These are phyloP conservation scores for Acanthamoeba polyphaga DNA, from an alignment of 208 protist genomes.

Conservation along the genomic window DNA sequence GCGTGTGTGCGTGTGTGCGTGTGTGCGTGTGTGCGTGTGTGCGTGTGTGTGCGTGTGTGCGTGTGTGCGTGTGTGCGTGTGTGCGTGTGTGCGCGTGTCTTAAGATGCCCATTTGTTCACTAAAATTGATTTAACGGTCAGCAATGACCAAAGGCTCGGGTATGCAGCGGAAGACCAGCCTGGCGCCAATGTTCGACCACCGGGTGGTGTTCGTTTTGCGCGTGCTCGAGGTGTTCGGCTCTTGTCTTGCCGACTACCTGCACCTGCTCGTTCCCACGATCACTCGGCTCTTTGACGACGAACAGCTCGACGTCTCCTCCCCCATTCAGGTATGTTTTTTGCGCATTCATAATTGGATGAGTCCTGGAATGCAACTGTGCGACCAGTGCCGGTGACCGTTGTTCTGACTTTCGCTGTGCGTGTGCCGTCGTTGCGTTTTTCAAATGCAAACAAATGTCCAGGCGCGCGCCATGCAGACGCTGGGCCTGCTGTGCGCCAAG, in stretches of 20 bases:
- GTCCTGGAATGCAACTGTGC: too few relatives aligned
- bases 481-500: constrained; percentile 87
- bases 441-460: constrained; percentile 89
- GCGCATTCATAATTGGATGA: too few relatives aligned
- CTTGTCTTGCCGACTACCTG: constrained; percentile 93
- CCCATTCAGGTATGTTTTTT: constrained; percentile 78
- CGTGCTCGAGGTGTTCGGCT: constrained; percentile 89
- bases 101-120: too few relatives aligned
- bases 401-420: not conserved
- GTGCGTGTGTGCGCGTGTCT: not conserved
- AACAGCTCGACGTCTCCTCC: constrained; percentile 81
- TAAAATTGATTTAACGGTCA: not conserved
- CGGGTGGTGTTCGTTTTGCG: constrained; percentile 82
- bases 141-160: not conserved
- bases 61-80: too few relatives aligned
- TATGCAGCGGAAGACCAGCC: not conserved
- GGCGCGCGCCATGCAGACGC: constrained; percentile 84
- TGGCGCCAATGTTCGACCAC: not conserved
- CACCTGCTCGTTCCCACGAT: constrained; percentile 93
- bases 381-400: too few relatives aligned
- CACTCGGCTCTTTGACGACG: constrained; percentile 85
- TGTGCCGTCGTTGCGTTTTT: constrained; percentile 76
- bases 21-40: too few relatives aligned
- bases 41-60: too few relatives aligned
- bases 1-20: too few relatives aligned